Base-by-base conservation (phyloP, 441 rosid species). In the Gossypium schwendimanii region DNA sequence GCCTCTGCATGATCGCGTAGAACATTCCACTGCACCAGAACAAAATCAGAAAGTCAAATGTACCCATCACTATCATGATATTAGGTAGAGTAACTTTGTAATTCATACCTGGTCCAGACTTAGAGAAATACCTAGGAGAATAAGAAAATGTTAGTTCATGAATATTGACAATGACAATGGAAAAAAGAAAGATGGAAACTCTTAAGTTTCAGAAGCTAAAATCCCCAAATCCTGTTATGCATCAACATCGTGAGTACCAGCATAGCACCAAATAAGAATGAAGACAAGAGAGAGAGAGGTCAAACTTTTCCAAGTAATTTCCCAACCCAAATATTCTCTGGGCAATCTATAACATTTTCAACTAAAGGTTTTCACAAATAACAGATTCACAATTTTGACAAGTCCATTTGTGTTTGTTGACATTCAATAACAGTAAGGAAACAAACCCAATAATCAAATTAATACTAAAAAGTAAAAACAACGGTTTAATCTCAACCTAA, bases 81-180 rank as follows among this genome's bases (percentile, higher is more conserved):
- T 44, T 28, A 73, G 41, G 41, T 7, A 50, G 3, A 26, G 9
- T 50, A 62, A 18, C n/a, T 69, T 41, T 7, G 9, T 15, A 28
- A 61, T 0, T 72, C n/a, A 26, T 86, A 88, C 96, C 96, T 91
- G 93, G 33, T 89, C 96, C 71, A 91, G 76, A 63, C 81, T 86
- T 60, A 91, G 59, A n/a, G 91, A 80, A 79, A 91, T 86, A 69
- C 96, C 93, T 90, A 82, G 18, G 49, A 63, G 41, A 68, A 39
- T 28, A 74, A 21, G 49, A 69, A 73, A 39, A 54, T 24, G 23
- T 59, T 65, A 72, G 39, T 9, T 49, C 33, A 54, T 76, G 52
- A 53, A 54, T 20, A 55, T 69, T 11, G 28, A 44, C 49, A 41
- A 20, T 14, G 17, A 21, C 8, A 45, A 49, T 17, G 75, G 41